Evolutionary conservation across 306 rosid genomes (phyloP), one percentile per base, ranked within the genome.

Genomic region (Citrullus colocynthis): DNA sequence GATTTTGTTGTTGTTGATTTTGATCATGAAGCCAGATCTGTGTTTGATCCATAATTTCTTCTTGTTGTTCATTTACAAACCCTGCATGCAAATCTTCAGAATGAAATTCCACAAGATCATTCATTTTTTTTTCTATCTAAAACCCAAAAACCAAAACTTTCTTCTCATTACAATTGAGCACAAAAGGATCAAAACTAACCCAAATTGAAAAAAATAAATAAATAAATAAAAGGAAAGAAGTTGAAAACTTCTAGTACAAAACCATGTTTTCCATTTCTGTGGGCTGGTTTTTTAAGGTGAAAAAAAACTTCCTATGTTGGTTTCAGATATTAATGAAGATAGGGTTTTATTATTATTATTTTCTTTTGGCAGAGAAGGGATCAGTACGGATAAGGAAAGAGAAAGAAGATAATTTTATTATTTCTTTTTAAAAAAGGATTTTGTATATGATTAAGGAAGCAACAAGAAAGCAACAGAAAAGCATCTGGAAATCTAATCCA

Each of bases 381-480:
- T 71, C 58, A 72, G 91, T 85, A 85, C 87, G 90, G 90, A 78
- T 69, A 75, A 83, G 88, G 64, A 85, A 79, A 85, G 80, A 78
- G 80, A 76, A 55, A 55, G 10, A 55, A 55, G 56, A 51, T 51
- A 51, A 14, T 51, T 51, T 51, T 4, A 1, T 49, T 49, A 13
- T 49, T 16, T 51, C 9, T 48, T 15, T 51, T 14, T 12, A 3
- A 2, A 1, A 9, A 28, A 36, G 64, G 32, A 80, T 78, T 48
- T 64, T 84, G 93, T 83, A 70, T 66, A 76, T 54, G 59, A 86
- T 85, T 88, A 86, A 87, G 91, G 96, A 89, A 86, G 91, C 95
- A 89, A 84, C 58, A 84, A 83, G 52, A 85, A 85, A 84, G 90
- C 96, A 92, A 88, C 98, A 95, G 78, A 90, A 61, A 88, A 91